Evolutionary conservation across 2,329 filamentous ascomycete species (phyloP), one percentile per base, ranked within the genome.

Genomic region (Aspergillus phoenicis): DNA sequence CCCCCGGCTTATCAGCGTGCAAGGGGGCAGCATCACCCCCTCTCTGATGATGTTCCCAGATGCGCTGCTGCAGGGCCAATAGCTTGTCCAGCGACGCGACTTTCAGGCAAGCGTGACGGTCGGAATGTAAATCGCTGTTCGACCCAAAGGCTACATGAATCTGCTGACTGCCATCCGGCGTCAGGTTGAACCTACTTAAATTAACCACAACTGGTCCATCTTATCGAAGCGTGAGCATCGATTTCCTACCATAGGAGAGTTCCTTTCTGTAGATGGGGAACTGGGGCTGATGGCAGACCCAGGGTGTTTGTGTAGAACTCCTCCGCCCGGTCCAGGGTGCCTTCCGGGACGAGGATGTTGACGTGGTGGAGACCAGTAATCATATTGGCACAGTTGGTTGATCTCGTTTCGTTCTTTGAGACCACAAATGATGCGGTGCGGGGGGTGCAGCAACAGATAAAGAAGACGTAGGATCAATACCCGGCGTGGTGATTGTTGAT

Each of bases 81-180:
- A 89, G 71, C n/a, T 78, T 78, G 28, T 85, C 82, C 1, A 68
- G 71, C 11, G 77, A 81, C 1, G 72, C 78, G 2, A 88, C 66
- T 39, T 78, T 80, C 66, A 89, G 88, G 71, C 86, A 89, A 3
- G 85, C 84, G 66, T 89, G 86, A 2, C 84, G 78, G 2, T 75
- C 74, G 0, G 82, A 81, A 5, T 62, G 52, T 1, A 72, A 66
- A 24, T 81, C 76, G 53, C 24, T 7, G 33, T 80, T 80, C 1
- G 75, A 67, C 0, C 82, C 83, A 58, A 69, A 64, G 0, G 82
- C 82, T 53, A 87, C 73, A 67, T 87, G 85, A 13, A 88, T 77
- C 73, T 87, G 84, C 68, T 87, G 85, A 1, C 81, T 80, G 2
- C 78, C 78, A 2, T 72, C 71, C 6, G 76, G 75, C 13, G 79